A percentile compares a stretch with the other conserved stretches of the same genome.
Conservation (phyloP, 352 stramenopile genomes). For the Pythium biforme region DNA sequence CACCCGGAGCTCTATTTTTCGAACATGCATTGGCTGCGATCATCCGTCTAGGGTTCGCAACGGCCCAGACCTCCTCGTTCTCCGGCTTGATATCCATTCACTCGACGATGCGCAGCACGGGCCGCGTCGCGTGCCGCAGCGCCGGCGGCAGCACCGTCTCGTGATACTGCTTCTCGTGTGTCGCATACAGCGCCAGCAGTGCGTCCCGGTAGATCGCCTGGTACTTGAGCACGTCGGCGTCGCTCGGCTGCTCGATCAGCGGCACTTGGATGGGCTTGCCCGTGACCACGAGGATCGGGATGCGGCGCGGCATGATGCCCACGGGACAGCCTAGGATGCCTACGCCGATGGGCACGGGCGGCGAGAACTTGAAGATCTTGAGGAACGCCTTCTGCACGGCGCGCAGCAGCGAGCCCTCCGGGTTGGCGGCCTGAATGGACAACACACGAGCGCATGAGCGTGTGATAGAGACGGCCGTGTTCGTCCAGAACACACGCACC, state of each 20-base stretch:
- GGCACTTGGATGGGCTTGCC: constrained; percentile 43
- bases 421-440: constrained; percentile 36
- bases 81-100: constrained; percentile 12
- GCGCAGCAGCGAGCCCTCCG: constrained; percentile 36
- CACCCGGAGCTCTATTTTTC: not conserved
- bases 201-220: constrained; percentile 43
- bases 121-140: constrained; percentile 26
- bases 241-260: constrained; percentile 37
- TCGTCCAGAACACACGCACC: constrained; percentile 6
- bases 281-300: constrained; percentile 40
- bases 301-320: constrained; percentile 35
- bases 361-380: constrained; percentile 41
- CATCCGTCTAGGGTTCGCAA: not conserved
- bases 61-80: not conserved
- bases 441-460: not conserved
- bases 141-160: constrained; percentile 33
- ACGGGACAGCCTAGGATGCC: constrained; percentile 31
- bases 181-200: constrained; percentile 48
- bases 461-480: not conserved
- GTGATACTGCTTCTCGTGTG: constrained; percentile 46
- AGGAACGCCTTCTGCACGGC: constrained; percentile 38
- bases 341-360: constrained; percentile 34
- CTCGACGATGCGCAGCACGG: constrained; percentile 35
- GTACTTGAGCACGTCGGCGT: constrained; percentile 44
- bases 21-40: too few species aligned